Evolutionary conservation across 1,284 basidiomycete genomes (phyloP).

Genomic region (Cutaneotrichosporon curvatum): DNA sequence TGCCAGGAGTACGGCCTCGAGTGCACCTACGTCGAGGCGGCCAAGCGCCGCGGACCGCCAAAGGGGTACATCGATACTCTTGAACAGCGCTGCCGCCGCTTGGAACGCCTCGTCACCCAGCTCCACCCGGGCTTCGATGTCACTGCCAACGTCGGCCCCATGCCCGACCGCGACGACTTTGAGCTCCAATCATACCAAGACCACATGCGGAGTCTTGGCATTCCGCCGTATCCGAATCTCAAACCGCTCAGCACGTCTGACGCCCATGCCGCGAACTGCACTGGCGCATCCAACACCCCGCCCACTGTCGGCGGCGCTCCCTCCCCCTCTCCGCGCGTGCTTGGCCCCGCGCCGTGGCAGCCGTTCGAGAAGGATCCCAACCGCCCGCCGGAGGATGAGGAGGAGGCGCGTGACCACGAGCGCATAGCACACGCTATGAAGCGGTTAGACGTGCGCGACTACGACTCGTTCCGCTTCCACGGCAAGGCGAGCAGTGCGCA

Average conservation of each 20-base stretch:
- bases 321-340: constrained; percentile 21
- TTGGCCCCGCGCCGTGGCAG: constrained; percentile 32
- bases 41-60: constrained; percentile 76
- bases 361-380: constrained; percentile 31
- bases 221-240: constrained; percentile 35
- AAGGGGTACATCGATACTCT: constrained; percentile 72
- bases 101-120: constrained; percentile 62
- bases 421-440: constrained; percentile 28
- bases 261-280: neutral
- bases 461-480: constrained; percentile 54
- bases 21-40: constrained; percentile 65
- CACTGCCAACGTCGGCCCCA: constrained; percentile 60
- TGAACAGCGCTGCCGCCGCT: constrained; percentile 61
- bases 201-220: constrained; percentile 26
- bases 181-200: constrained; percentile 45
- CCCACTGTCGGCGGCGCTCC: constrained; percentile 19
- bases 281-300: constrained; percentile 3
- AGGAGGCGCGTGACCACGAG: constrained; percentile 18
- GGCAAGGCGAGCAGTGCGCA: constrained; percentile 64
- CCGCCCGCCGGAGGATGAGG: constrained; percentile 22
- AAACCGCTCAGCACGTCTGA: constrained; percentile 18
- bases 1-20: constrained; percentile 64
- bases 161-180: constrained; percentile 65
- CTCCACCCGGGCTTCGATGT: constrained; percentile 64
- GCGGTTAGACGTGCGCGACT: constrained; percentile 34